These are phyloP conservation scores for Sisymbrium altissimum DNA, from an alignment of 345 rosid species.

Conservation along the genomic window DNA sequence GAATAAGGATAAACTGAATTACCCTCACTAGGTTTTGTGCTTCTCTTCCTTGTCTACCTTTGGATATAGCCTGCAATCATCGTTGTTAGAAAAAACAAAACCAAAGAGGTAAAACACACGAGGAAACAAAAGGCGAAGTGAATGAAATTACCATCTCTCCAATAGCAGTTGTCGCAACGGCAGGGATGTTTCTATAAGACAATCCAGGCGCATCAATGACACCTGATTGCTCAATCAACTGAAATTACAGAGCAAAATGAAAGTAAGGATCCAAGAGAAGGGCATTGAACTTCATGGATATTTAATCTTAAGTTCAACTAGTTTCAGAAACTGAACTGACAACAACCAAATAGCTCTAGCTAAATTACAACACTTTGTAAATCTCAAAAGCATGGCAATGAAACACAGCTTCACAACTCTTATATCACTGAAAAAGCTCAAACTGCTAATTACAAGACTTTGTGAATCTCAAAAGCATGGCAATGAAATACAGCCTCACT, in stretches of 20 bases:
- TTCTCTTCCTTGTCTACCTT: slow-evolving; percentile 92
- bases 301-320: background rate
- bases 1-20: slow-evolving; percentile 6
- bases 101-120: background rate
- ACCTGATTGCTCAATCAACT: slow-evolving; percentile 71
- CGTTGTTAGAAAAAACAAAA: background rate
- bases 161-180: slow-evolving; percentile 54
- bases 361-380: background rate
- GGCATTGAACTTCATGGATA: background rate
- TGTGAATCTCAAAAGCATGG: too few relatives aligned
- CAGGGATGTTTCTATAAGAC: slow-evolving; percentile 43
- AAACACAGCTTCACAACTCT: background rate
- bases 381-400: background rate
- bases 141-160: slow-evolving; percentile 68
- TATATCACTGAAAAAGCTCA: background rate
- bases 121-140: background rate
- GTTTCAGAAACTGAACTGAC: background rate
- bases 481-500: background rate
- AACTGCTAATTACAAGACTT: too few relatives aligned
- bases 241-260: slow-evolving; percentile 1
- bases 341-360: background rate
- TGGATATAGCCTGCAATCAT: slow-evolving; percentile 57
- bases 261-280: background rate
- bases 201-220: slow-evolving; percentile 54
- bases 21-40: slow-evolving; percentile 78